These are phyloP conservation scores for Plicaturopsis crispa DNA, from an alignment of 768 basidiomycete species.

Conservation along the genomic window DNA sequence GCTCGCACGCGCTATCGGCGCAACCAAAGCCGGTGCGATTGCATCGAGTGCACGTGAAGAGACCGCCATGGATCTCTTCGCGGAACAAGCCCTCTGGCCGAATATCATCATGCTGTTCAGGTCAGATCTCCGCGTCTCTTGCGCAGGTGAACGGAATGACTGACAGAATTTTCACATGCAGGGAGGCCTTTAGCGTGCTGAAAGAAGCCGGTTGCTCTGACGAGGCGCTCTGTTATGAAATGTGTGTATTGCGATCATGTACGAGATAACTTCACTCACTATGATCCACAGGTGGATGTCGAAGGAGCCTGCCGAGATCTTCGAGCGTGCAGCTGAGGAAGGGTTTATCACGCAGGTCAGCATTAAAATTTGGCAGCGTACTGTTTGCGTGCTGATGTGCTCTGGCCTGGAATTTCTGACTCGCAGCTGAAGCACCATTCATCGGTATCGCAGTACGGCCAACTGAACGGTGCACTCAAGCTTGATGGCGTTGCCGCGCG, in stretches of 20 bases:
- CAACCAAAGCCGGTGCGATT: conserved; percentile 57
- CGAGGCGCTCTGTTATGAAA: conserved; percentile 60
- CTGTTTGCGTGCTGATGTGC: neutral
- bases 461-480: conserved; percentile 47
- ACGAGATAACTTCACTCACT: neutral
- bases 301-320: conserved; percentile 63
- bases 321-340: conserved; percentile 60
- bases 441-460: conserved; percentile 54
- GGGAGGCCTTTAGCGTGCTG: conserved; percentile 53
- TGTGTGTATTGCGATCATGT: conserved; percentile 28
- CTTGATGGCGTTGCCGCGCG: conserved; percentile 44
- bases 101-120: conserved; percentile 59
- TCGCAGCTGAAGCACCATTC: conserved; percentile 54
- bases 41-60: conserved; percentile 56
- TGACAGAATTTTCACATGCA: conserved; percentile 12
- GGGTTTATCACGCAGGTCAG: conserved; percentile 52
- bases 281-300: conserved; percentile 65
- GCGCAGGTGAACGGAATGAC: too few species aligned
- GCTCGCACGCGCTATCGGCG: conserved; percentile 49
- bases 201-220: conserved; percentile 62
- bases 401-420: too few species aligned
- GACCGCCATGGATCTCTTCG: conserved; percentile 58
- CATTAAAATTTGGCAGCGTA: neutral
- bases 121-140: conserved; percentile 22
- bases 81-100: conserved; percentile 61